These are phyloP conservation scores for Malus fusca DNA, from an alignment of 306 rosid species.

Conservation along the genomic window DNA sequence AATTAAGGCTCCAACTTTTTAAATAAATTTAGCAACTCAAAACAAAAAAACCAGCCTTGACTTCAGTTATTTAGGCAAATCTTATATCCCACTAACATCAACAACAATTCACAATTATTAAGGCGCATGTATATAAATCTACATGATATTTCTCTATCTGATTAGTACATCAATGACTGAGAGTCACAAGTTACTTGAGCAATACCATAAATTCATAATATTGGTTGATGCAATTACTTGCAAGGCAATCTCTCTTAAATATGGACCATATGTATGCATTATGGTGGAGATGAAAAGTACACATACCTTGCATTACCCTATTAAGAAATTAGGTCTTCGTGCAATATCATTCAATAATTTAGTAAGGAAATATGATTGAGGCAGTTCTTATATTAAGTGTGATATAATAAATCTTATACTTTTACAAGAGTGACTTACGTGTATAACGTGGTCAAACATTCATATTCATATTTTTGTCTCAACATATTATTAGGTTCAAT, in stretches of 20 bases:
- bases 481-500: too few relatives aligned
- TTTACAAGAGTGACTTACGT: neutral
- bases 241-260: neutral
- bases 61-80: neutral
- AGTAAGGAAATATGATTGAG: neutral
- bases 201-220: neutral
- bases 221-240: neutral
- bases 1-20: too few relatives aligned
- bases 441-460: neutral
- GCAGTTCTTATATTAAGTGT: too few relatives aligned
- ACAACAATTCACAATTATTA: neutral
- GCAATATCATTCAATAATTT: neutral
- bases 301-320: neutral
- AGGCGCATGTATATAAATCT: neutral
- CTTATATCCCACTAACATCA: neutral
- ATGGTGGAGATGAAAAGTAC: neutral
- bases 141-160: too few relatives aligned
- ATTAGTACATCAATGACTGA: too few relatives aligned
- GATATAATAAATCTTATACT: too few relatives aligned
- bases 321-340: neutral
- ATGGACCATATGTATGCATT: neutral
- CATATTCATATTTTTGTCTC: neutral
- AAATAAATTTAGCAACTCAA: too few relatives aligned
- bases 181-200: neutral
- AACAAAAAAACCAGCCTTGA: too few relatives aligned